phyloP scores from a whole-genome alignment of 495 filamentous ascomycete genomes.

The Lophiotrema nucula region DNA sequence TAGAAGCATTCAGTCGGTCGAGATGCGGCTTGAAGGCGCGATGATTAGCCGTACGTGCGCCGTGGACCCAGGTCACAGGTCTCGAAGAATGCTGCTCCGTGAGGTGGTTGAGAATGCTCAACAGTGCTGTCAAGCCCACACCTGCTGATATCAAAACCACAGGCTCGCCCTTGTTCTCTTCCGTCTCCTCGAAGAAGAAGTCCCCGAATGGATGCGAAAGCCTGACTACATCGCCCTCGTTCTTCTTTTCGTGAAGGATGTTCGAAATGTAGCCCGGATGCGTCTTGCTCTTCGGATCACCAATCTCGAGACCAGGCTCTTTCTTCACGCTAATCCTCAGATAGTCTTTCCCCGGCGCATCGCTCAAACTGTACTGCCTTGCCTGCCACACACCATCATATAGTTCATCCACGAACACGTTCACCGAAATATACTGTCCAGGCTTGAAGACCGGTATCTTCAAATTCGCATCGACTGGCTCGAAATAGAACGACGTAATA shows the following conservation, averaged over 20 bases:
- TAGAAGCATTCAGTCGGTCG: constrained; percentile 43
- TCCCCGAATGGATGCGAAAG: constrained; percentile 69
- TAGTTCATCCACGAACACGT: constrained; percentile 56
- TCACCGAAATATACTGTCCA: constrained; percentile 69
- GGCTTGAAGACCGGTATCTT: constrained; percentile 61
- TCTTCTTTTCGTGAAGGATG: constrained; percentile 60
- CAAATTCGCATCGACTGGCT: constrained; percentile 57
- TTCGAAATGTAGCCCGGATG: constrained; percentile 70
- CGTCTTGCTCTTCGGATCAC: constrained; percentile 44
- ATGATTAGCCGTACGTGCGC: constrained; percentile 48
- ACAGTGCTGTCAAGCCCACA: constrained; percentile 66
- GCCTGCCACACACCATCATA: constrained; percentile 54
- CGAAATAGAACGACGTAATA: constrained; percentile 70
- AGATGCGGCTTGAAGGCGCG: constrained; percentile 57
- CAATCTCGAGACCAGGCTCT: constrained; percentile 52
- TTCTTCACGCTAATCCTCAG: constrained; percentile 73
- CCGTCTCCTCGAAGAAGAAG: constrained; percentile 57
- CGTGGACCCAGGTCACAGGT: constrained; percentile 63
- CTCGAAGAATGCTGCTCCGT: constrained; percentile 45
- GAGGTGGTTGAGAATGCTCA: constrained; percentile 64
- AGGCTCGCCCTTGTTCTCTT: constrained; percentile 45
- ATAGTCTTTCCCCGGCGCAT: constrained; percentile 55
- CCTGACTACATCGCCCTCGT: constrained; percentile 58
- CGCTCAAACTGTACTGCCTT: constrained; percentile 73
- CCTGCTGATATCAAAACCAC: constrained; percentile 71